These are phyloP conservation scores for Metschnikowia anglica DNA, from an alignment of 805 yeast species.

Conservation along the genomic window DNA sequence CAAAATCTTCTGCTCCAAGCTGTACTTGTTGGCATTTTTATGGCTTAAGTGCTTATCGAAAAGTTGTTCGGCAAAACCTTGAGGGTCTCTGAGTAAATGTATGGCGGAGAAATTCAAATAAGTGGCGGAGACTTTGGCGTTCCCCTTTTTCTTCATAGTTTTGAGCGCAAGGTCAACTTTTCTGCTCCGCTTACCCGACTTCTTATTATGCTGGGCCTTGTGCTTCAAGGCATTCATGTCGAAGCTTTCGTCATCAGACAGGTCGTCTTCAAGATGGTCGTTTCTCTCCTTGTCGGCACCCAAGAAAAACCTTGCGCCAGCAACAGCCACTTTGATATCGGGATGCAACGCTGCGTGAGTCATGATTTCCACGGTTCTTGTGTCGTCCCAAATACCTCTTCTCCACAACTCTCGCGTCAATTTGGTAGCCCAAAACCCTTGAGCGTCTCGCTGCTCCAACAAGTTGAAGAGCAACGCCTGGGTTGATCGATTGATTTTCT, in stretches of 20 bases:
- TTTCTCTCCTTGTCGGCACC: constrained; percentile 96
- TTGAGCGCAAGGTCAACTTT: constrained; percentile 76
- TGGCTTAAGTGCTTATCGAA: constrained; percentile 71
- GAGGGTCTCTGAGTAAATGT: constrained; percentile 93
- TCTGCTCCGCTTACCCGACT: constrained; percentile 73
- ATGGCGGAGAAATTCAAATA: constrained; percentile 92
- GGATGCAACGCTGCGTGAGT: constrained; percentile 90
- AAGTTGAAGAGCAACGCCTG: constrained; percentile 90
- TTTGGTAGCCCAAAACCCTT: constrained; percentile 95
- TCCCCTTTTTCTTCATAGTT: constrained; percentile 55
- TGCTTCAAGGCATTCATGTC: constrained; percentile 77
- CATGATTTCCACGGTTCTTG: constrained; percentile 96
- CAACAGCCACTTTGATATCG: constrained; percentile 80
- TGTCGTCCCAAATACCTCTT: constrained; percentile 97
- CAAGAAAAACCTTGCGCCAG: constrained; percentile 87
- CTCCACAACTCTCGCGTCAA: constrained; percentile 95
- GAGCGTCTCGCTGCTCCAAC: constrained; percentile 70
- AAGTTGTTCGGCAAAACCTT: constrained; percentile 89
- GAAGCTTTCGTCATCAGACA: constrained; percentile 67
- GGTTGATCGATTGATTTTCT: constrained; percentile 82
- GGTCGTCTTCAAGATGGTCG: constrained; percentile 71
- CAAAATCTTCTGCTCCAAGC: constrained; percentile 84
- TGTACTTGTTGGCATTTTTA: constrained; percentile 66
- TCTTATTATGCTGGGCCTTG: constrained; percentile 79
- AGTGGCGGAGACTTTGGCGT: constrained; percentile 54